Evolutionary conservation across 1,139 yeast species (phyloP).

Genomic region (Kurtzmaniella quercitrusa): DNA sequence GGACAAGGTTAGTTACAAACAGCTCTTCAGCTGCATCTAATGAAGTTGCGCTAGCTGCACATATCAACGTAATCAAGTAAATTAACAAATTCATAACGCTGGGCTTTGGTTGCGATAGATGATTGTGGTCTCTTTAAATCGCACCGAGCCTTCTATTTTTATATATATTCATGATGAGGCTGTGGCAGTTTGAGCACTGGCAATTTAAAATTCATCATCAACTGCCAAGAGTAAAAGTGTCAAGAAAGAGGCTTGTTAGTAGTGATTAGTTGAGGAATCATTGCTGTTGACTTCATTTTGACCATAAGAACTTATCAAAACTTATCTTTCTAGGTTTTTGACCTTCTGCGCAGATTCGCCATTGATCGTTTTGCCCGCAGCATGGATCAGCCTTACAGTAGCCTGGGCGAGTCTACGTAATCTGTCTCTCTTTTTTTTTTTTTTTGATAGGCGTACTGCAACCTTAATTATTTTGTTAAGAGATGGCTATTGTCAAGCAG

Average conservation of each 20-base stretch:
- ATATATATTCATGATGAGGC: background rate
- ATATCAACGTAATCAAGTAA: background rate
- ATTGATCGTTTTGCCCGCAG: background rate
- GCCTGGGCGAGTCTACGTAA: too few relatives aligned
- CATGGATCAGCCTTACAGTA: too few relatives aligned
- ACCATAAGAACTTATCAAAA: too few relatives aligned
- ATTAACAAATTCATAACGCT: background rate
- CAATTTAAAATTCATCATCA: background rate
- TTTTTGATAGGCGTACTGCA: too few relatives aligned
- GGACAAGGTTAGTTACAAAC: slow-evolving; percentile 26
- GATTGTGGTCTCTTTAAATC: background rate
- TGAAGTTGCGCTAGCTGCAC: background rate
- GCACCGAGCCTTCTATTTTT: background rate
- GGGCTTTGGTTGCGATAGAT: background rate
- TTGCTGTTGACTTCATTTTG: too few relatives aligned
- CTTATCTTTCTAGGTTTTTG: too few relatives aligned
- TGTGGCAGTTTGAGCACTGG: background rate
- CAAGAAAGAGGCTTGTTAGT: background rate
- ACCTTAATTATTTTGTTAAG: too few relatives aligned
- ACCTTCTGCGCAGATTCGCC: background rate
- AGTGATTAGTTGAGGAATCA: too few relatives aligned
- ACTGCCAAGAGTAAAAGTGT: background rate
- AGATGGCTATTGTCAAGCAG: too few relatives aligned
- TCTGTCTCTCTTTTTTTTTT: too few relatives aligned
- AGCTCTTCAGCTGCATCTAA: slow-evolving; percentile 15